These are phyloP conservation scores for Termitomyces sp. DNA, from an alignment of 768 basidiomycete genomes.

Conservation along the genomic window DNA sequence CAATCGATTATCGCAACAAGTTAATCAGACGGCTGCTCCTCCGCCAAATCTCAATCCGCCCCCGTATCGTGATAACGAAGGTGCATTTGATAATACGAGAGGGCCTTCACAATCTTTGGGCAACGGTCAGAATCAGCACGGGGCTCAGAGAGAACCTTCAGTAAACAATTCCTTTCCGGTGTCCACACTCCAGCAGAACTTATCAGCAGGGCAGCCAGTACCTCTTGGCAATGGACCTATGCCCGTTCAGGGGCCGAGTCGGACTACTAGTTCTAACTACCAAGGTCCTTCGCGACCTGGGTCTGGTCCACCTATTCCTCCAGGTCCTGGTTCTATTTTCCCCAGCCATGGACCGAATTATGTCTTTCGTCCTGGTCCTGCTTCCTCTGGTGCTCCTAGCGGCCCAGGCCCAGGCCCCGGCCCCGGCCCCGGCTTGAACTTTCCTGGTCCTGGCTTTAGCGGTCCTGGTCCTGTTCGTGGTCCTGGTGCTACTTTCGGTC, in stretches of 20 bases:
- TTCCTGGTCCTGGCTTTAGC: background rate
- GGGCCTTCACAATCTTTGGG: slow-evolving; percentile 21
- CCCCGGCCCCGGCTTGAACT: slow-evolving; percentile 1
- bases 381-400: background rate
- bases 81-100: slow-evolving; percentile 15
- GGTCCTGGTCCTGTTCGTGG: background rate
- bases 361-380: background rate
- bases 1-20: too few species aligned
- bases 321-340: slow-evolving; percentile 4
- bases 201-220: slow-evolving; percentile 28
- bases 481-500: background rate
- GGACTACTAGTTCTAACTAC: background rate
- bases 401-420: background rate
- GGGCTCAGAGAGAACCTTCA: slow-evolving; percentile 20
- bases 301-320: slow-evolving; percentile 1
- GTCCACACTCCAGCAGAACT: slow-evolving; percentile 15
- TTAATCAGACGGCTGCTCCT: background rate
- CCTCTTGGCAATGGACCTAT: slow-evolving; percentile 12
- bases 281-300: background rate
- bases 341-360: background rate
- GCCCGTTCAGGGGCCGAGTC: slow-evolving; percentile 5
- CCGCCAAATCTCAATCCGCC: slow-evolving; percentile 11
- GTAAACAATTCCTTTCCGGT: slow-evolving; percentile 17
- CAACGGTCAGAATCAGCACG: slow-evolving; percentile 22
- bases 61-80: slow-evolving; percentile 13